These are phyloP conservation scores for Dendrobium catenatum DNA, from an alignment of 106 monocot genomes.

Conservation along the genomic window DNA sequence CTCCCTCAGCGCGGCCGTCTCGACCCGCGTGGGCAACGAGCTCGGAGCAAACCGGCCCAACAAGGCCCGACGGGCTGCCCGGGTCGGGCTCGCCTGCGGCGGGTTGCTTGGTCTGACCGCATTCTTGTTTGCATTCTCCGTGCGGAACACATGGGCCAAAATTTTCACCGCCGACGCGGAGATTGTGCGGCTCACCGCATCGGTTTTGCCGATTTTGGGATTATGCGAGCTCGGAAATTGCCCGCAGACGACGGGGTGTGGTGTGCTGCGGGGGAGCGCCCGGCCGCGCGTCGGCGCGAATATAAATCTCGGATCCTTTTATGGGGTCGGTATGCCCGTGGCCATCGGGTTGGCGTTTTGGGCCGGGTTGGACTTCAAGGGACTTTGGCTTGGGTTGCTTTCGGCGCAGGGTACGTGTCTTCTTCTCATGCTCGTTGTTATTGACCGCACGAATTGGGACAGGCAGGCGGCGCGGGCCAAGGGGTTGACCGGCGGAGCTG, in stretches of 20 bases:
- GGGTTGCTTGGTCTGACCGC: conserved; percentile 18
- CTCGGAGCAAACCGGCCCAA: conserved; percentile 40
- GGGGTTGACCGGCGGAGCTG: conserved; percentile 11
- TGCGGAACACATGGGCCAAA: conserved; percentile 25
- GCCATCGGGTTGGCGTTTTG: conserved; percentile 28
- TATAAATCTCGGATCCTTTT: conserved; percentile 34
- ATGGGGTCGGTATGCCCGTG: conserved; percentile 32
- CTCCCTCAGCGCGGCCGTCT: conserved; percentile 33
- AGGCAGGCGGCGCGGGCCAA: conserved; percentile 25
- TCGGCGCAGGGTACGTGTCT: conserved; percentile 30
- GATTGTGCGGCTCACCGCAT: conserved; percentile 16
- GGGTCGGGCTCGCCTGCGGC: conserved; percentile 14
- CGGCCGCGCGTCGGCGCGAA: conserved; percentile 25
- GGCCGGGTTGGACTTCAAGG: conserved; percentile 20
- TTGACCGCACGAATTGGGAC: conserved; percentile 25
- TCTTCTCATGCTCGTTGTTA: conserved; percentile 19
- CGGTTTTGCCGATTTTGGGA: conserved; percentile 31
- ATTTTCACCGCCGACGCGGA: conserved; percentile 25
- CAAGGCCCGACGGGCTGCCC: conserved; percentile 15
- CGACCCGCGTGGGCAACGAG: conserved; percentile 42
- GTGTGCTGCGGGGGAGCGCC: conserved; percentile 34
- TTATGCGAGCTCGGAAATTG: conserved; percentile 41
- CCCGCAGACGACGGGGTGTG: conserved; percentile 45
- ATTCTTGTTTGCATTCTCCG: conserved; percentile 17
- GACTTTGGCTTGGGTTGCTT: conserved; percentile 31